Percentiles rank a stretch among this genome's conserved stretches.
These are phyloP conservation scores for Amyloporia xantha DNA, from an alignment of 768 basidiomycete genomes.

Conservation along the genomic window DNA sequence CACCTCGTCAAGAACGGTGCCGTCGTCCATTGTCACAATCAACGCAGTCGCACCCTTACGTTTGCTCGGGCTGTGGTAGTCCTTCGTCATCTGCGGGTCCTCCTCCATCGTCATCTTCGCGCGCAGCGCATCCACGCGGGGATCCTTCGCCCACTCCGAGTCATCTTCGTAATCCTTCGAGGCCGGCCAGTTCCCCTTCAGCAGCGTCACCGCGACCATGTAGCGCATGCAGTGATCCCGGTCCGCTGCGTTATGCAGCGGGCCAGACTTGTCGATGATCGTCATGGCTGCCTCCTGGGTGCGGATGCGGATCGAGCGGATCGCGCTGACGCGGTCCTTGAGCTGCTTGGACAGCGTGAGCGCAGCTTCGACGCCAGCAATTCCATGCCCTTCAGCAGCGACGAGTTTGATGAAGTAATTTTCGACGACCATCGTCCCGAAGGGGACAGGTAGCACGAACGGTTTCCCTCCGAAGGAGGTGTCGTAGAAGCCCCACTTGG, in stretches of 20 bases:
- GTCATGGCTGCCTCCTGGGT: constrained; percentile 6
- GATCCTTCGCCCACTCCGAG: constrained; percentile 5
- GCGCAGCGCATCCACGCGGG: constrained; percentile 5
- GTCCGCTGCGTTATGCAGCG: constrained; percentile 8
- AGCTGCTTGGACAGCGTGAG: constrained; percentile 1
- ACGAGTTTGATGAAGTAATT: constrained; percentile 9
- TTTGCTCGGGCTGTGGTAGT: background rate
- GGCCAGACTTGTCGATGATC: constrained; percentile 9
- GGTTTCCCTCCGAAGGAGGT: constrained; percentile 1
- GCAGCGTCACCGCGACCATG: constrained; percentile 9
- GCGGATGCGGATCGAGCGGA: constrained; percentile 7
- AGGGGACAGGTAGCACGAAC: constrained; percentile 5
- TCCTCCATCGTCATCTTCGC: constrained; percentile 11
- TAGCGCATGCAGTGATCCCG: constrained; percentile 13
- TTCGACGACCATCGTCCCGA: constrained; percentile 4
- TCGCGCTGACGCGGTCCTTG: background rate
- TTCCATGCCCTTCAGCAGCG: constrained; percentile 8
- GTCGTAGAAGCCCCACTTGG: constrained; percentile 11
- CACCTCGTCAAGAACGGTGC: constrained; percentile 9
- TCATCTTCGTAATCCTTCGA: constrained; percentile 5
- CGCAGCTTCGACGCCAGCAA: constrained; percentile 8
- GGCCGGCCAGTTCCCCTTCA: constrained; percentile 7
- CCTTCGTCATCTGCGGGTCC: constrained; percentile 9
- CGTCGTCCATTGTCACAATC: constrained; percentile 8
- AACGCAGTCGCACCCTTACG: constrained; percentile 5